Conservation (phyloP, 352 stramenopile species). For the Pythium oligandrum region DNA sequence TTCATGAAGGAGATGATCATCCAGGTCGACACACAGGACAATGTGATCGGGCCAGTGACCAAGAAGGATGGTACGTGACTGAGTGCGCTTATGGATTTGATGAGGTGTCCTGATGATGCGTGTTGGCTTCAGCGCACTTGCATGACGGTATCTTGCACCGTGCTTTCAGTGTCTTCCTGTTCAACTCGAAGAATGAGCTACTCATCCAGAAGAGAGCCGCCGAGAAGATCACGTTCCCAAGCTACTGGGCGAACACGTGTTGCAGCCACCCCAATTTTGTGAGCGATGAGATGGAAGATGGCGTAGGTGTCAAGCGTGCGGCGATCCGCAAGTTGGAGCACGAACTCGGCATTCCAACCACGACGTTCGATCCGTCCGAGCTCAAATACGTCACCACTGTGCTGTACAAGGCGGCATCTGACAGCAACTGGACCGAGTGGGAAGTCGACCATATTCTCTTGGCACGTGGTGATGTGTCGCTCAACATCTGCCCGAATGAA, state of each 20-base stretch:
- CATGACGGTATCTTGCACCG: conserved; percentile 76
- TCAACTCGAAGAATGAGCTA: conserved; percentile 83
- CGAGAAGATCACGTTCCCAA: conserved; percentile 99
- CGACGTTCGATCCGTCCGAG: conserved; percentile 69
- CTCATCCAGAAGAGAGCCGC: conserved; percentile 90
- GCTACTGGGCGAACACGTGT: conserved; percentile 99
- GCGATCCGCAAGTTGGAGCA: conserved; percentile 98
- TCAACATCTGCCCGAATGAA: conserved; percentile 93
- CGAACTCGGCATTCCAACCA: conserved; percentile 94
- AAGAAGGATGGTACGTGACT: conserved; percentile 74
- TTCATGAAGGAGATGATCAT: conserved; percentile 91
- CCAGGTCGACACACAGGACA: conserved; percentile 81
- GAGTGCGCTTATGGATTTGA: conserved; percentile 10
- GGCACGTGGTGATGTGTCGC: conserved; percentile 65
- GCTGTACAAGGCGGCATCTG: conserved; percentile 94
- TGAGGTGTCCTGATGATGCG: background rate
- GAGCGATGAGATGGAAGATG: conserved; percentile 83
- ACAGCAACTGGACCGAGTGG: conserved; percentile 95
- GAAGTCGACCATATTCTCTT: conserved; percentile 99
- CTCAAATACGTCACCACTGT: conserved; percentile 98
- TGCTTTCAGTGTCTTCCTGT: conserved; percentile 85
- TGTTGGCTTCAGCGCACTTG: conserved; percentile 42
- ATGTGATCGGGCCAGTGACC: conserved; percentile 72
- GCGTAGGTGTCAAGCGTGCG: conserved; percentile 86
- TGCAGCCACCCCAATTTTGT: conserved; percentile 96